Percentiles rank a stretch among this genome's conserved stretches.
phyloP scores from a whole-genome alignment of 176 grass and related monocot genomes.

The Phoenix dactylifera region DNA sequence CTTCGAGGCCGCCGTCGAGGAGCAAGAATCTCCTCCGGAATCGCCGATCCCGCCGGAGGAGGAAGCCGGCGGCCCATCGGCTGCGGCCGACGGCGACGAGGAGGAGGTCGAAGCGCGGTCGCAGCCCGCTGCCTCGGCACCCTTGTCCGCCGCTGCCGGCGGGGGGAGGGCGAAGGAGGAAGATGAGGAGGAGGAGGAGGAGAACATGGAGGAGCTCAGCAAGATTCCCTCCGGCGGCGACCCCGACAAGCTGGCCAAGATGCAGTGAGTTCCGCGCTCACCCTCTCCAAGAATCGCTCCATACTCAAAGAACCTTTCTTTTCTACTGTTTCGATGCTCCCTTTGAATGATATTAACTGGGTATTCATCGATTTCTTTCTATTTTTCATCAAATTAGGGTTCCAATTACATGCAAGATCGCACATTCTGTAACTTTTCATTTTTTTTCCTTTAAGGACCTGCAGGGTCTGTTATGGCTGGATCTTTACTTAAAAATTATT shows the following conservation, averaged over 20 bases:
- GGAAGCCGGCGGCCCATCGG: constrained; percentile 8
- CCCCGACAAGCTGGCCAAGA: constrained; percentile 89
- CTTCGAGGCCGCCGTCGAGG: constrained; percentile 89
- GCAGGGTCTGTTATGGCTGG: no score
- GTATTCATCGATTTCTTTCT: no score
- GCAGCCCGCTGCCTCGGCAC: constrained; percentile 13
- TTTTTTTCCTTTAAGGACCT: no score
- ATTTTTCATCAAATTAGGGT: no score
- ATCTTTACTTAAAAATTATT: no score
- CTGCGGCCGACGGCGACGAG: constrained; percentile 21
- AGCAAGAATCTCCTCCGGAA: constrained; percentile 77
- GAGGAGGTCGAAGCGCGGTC: constrained; percentile 14
- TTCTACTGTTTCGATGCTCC: no score
- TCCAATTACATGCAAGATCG: no score
- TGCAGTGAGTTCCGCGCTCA: constrained; percentile 49
- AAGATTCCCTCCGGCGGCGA: constrained; percentile 68
- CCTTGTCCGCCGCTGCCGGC: constrained; percentile 13
- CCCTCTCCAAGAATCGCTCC: not conserved
- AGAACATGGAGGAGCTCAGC: constrained; percentile 95
- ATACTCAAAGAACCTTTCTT: not conserved
- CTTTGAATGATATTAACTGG: no score
- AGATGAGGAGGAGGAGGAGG: constrained; percentile 83
- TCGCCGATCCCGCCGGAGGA: constrained; percentile 46
- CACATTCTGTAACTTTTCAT: no score
- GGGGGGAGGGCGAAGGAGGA: constrained; percentile 48